Evolutionary conservation across 2,329 filamentous ascomycete genomes (phyloP).

Genomic region (Colletotrichum lupini): DNA sequence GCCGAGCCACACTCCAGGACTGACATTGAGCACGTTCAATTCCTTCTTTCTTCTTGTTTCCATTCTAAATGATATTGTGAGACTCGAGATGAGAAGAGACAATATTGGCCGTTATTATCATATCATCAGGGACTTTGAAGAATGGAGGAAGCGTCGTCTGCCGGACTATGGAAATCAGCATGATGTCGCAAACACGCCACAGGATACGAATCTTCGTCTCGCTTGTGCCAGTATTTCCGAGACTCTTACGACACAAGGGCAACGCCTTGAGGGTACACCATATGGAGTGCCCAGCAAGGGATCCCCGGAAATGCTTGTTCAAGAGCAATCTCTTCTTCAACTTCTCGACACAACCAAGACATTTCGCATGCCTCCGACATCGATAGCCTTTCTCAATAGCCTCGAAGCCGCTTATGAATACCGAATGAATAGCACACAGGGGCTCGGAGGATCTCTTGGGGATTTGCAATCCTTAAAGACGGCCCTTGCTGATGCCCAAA

Average conservation of each 20-base stretch:
- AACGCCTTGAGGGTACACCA: neutral
- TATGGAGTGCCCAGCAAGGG: neutral
- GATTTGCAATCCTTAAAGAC: neutral
- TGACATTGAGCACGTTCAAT: conserved; percentile 13
- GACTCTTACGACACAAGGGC: neutral
- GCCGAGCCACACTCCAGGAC: neutral
- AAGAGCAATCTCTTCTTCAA: neutral
- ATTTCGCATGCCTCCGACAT: neutral
- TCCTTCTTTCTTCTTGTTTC: neutral
- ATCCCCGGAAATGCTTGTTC: neutral
- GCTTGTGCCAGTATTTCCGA: neutral
- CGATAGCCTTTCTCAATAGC: neutral
- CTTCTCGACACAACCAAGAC: neutral
- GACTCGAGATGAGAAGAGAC: neutral
- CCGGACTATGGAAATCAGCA: neutral
- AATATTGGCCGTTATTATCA: neutral
- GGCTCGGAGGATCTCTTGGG: neutral
- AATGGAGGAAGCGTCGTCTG: neutral
- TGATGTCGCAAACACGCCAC: neutral
- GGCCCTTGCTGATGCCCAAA: neutral
- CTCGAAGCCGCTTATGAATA: neutral
- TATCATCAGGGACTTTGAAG: neutral
- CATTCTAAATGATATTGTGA: neutral
- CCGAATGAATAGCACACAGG: neutral
- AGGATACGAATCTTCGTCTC: neutral